Base-by-base conservation (phyloP, 108 stramenopile species). In the Hondaea fermentalgiana region DNA sequence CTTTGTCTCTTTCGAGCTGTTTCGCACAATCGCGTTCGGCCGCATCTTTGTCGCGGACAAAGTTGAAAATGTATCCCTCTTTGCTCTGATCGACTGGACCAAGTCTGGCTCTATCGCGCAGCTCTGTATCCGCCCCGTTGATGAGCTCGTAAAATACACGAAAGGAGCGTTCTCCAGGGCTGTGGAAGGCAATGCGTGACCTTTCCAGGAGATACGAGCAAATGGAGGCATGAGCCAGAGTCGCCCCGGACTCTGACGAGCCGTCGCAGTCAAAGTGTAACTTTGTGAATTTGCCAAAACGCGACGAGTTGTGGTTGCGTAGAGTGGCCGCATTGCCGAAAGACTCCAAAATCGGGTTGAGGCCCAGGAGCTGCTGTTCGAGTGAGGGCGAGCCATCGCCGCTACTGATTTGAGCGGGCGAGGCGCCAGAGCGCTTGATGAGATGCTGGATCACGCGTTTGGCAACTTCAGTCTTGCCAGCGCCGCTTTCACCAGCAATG, bases 141-240 rank as follows among this genome's bases (percentile, higher is more conserved):
- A 95, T 88, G 23, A 96, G 35, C 91, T 95, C 92, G 90, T 95
- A 96, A 91, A 96, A 96, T 51, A 96, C 94, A 91, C 96, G 96
- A 92, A 93, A 96, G 87, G 95, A 95, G 5, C 96, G 76, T 90
- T 96, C 95, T 43, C 91, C 93, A 5, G 44, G 59, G 5, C 93
- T 91, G 91, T 95, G 95, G 60, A 90, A 88, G 14, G 95, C 95
- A 42, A 98, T 72, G 28, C 98, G 94, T 28, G 98, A 97, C 89
- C 97, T 97, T 90, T 99, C 97, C 19, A 98, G 91, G 10, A 99
- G 94, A 91, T 98, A 99, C 0, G 97, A 97, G 64, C 96, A 93
- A 83, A 99, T 96, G 21, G 92, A 91, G 2, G 97, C 97, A 28
- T 96, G 95, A 4, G 95, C 93, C 28, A 97, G 89, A 17, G 92